These are phyloP conservation scores for Arachnomyces sp. DNA, from an alignment of 2,329 filamentous ascomycete genomes.

Conservation along the genomic window DNA sequence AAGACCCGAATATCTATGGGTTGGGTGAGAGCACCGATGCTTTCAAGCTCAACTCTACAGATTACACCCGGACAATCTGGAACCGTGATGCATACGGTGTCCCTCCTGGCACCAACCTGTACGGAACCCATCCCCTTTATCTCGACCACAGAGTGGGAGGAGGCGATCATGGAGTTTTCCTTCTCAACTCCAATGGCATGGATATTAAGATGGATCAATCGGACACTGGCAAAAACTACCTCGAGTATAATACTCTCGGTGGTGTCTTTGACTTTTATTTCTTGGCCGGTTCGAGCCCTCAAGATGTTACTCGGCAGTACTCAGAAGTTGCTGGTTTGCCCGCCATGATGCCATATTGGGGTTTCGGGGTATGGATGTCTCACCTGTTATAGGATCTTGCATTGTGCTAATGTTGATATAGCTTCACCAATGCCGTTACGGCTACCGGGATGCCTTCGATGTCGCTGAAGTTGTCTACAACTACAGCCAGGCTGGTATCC, in stretches of 20 bases:
- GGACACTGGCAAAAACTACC: constrained; percentile 52
- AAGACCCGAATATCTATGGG: constrained; percentile 61
- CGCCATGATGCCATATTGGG: constrained; percentile 54
- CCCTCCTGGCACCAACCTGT: constrained; percentile 55
- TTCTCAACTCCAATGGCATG: constrained; percentile 63
- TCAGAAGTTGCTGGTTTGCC: constrained; percentile 45
- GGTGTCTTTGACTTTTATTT: constrained; percentile 65
- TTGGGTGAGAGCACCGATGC: constrained; percentile 65
- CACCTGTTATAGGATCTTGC: neutral
- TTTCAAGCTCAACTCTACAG: constrained; percentile 55
- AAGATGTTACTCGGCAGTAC: constrained; percentile 50
- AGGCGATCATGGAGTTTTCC: constrained; percentile 55
- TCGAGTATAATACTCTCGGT: constrained; percentile 68
- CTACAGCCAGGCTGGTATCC: constrained; percentile 25
- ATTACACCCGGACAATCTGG: constrained; percentile 59
- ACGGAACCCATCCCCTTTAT: constrained; percentile 62
- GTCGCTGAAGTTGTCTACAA: constrained; percentile 29
- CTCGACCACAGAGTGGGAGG: constrained; percentile 53
- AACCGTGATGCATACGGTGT: constrained; percentile 54
- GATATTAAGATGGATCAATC: constrained; percentile 61
- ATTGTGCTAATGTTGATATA: constrained; percentile 3
- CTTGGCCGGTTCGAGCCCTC: constrained; percentile 46
- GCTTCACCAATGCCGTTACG: constrained; percentile 53
- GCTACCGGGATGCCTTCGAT: constrained; percentile 41
- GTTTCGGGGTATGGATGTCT: constrained; percentile 40